A percentile compares a stretch with the other conserved stretches of the same genome.
Evolutionary conservation across 495 filamentous ascomycete genomes (phyloP).

Genomic region (Penicillium egyptiacum): DNA sequence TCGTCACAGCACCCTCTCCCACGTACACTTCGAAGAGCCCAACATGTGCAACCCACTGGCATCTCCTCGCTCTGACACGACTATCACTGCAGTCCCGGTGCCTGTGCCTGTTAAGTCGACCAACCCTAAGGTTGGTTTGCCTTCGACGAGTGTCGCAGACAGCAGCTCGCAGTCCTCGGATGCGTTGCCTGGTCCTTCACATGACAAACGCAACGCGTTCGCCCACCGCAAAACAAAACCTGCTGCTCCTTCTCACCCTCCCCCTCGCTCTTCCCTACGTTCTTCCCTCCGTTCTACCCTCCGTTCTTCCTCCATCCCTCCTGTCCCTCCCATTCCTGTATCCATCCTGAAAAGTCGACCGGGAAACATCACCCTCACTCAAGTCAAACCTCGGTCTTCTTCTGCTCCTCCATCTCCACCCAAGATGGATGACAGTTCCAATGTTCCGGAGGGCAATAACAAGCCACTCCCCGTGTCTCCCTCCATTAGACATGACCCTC

Average conservation of each 20-base stretch:
- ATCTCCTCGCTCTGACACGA: not conserved
- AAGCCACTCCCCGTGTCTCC: conserved; percentile 3
- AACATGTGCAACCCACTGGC: not conserved
- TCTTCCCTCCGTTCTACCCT: not conserved
- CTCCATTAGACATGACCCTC: no score
- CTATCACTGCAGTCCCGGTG: not conserved
- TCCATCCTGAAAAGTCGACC: not conserved
- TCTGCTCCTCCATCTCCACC: conserved; percentile 1
- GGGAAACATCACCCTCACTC: not conserved
- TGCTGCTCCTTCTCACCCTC: not conserved
- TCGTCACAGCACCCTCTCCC: not conserved
- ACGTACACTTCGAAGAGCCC: not conserved
- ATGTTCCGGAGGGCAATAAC: not conserved
- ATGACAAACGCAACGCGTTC: not conserved
- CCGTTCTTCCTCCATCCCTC: not conserved
- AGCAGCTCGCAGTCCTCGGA: not conserved
- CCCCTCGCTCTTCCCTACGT: not conserved
- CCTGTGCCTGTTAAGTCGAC: not conserved
- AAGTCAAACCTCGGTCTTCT: not conserved
- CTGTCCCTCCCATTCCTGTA: not conserved
- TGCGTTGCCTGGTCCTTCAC: not conserved
- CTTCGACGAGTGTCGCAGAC: not conserved
- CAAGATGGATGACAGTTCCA: not conserved
- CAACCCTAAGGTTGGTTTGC: not conserved
- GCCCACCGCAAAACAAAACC: not conserved